These are phyloP conservation scores for Elymus sibiricus DNA, from an alignment of 176 grass and related monocot genomes.

Conservation along the genomic window DNA sequence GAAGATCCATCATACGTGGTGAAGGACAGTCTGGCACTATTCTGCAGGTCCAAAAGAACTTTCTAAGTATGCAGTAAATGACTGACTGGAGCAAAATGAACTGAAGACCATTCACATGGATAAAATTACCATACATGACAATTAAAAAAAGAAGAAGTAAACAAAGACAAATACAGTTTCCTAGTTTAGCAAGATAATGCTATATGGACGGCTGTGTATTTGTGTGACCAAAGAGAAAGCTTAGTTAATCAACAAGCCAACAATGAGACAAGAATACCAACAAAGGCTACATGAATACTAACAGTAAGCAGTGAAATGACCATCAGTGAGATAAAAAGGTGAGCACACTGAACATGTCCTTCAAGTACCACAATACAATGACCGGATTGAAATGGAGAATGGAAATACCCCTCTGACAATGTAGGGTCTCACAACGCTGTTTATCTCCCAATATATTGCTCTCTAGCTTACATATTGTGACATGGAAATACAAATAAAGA, in stretches of 20 bases:
- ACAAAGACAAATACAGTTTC: neutral
- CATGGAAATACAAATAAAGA: neutral
- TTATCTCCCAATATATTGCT: neutral
- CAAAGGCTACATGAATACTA: neutral
- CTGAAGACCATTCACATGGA: neutral
- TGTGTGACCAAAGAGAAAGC: neutral
- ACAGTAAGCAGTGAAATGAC: neutral
- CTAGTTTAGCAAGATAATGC: neutral
- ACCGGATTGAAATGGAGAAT: neutral
- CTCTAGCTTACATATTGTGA: slow-evolving; percentile 4
- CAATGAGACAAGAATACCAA: neutral
- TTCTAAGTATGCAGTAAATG: neutral
- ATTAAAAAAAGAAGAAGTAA: neutral
- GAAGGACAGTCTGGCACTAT: slow-evolving; percentile 79
- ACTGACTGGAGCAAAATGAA: neutral
- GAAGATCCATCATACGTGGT: slow-evolving; percentile 63
- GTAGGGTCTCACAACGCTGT: neutral
- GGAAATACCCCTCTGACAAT: neutral
- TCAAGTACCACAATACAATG: neutral
- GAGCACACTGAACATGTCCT: neutral
- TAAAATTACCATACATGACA: neutral
- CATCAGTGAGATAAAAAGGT: neutral
- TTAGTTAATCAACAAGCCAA: neutral
- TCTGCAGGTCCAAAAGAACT: slow-evolving; percentile 30
- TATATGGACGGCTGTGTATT: neutral